Evolutionary conservation across 768 basidiomycete genomes (phyloP), one percentile per base, ranked within the genome.

Genomic region (Scleroderma bovista): DNA sequence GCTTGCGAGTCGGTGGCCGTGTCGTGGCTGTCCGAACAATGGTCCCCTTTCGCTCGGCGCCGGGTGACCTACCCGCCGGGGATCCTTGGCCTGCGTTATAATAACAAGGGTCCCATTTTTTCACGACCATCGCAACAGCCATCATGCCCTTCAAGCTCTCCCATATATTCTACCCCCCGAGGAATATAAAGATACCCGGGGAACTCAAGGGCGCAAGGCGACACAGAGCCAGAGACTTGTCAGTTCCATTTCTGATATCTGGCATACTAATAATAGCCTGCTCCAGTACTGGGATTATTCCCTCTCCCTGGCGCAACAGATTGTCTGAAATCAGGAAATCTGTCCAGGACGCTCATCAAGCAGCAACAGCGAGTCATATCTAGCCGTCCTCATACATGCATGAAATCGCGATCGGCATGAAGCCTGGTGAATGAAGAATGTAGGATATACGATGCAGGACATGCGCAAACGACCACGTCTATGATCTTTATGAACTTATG

Each of bases 161-260:
- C 36, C 71, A 80, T 60, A 69, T 81, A 55, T 66, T 80, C 62
- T 70, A 78, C 59, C 76, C 78, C 20, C 79, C 79, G 38, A 70
- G 68, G 53, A 72, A 70, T 48, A 72, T 81, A 48, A 76, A 74
- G 54, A 67, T 81, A 46, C 79, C 79, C 12, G 72, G 73, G 26
- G 73, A 76, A 43, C 37, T 60, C 19, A 44, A 53, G 39, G 55
- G 51, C 42, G 41, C 51, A 11, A 52, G 55, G 56, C 65, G 60
- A 37, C 65, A 58, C 26, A 59, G 54, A 33, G 52, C 60, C 34
- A 62, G 46, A 10, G 58, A 64, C 11, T 57, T 66, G 65, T 66
- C 20, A 41, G 64, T n/a, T 54, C 29, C n/a, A 19, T 8, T 26
- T 37, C 34, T 36, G 19, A 43, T 23, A 16, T 32, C 17, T 23